Evolutionary conservation across 1,139 yeast species (phyloP), one percentile per base, ranked within the genome.

Genomic region (Candida gigantensis): DNA sequence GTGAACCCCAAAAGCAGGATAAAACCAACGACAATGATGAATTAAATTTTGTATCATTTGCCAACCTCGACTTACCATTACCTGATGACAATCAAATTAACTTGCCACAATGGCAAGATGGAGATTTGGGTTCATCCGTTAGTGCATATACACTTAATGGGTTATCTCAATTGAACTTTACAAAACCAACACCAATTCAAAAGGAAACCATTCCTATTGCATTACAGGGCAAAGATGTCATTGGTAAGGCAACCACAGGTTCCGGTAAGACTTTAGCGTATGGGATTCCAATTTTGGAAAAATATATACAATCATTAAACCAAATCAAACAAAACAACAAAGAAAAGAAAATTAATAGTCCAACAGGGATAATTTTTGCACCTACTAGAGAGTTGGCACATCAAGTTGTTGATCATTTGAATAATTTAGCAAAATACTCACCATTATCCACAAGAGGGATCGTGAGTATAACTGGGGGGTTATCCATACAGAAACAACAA

Each of bases 181-280:
- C 49, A 2, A 62, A 68, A 23, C 97, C 98, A 7, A 90, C 97
- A 0, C 86, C 81, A 20, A 89, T 92, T 53, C 98, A 92, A 62
- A 71, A 68, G 43, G 67, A 67, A 42, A 70, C 92, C n/a, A 82
- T 92, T 36, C 96, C 97, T 1, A 56, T 72, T 21, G 88, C 94
- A 3, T 46, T 86, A 10, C 66, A 71, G 24, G 95, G 92, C 5
- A 72, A 72, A 34, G 97, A 92, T 59, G 77, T 92, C 7, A 79
- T 94, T 47, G 99, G 98, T 40, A 94, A 92, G 54, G 98, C 98
- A 8, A 84, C 95, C 6, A 94, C 99, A 1, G 99, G 99, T 57
- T 88, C 96, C 0, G 99, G 99, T 71, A 92, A 92, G 56, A 92
- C 98, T 0, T 68, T 90, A 40, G 98, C 98, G 0, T 92, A 88